These are phyloP conservation scores for Ascochyta fabae DNA, from an alignment of 2,329 filamentous ascomycete species.

Conservation along the genomic window DNA sequence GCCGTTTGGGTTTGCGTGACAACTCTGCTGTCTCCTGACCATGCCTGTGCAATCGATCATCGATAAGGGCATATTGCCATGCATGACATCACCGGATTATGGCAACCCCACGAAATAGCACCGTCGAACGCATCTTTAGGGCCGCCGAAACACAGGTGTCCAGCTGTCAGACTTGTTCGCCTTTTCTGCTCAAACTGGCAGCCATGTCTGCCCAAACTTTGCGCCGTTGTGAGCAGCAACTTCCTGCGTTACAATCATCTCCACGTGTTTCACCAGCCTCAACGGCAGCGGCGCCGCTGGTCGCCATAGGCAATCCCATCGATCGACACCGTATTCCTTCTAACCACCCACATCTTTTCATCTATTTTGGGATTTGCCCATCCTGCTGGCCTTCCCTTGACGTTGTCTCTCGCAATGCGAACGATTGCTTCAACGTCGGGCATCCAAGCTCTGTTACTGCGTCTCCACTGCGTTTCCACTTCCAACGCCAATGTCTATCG, in stretches of 20 bases:
- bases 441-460: constrained; percentile 8
- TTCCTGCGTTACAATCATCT: constrained; percentile 11
- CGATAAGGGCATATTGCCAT: constrained; percentile 3
- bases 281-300: constrained; percentile 10
- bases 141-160: not conserved
- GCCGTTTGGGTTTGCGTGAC: constrained; percentile 1
- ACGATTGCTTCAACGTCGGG: constrained; percentile 11
- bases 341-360: not conserved
- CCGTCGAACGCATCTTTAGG: not conserved
- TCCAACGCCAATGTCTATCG: constrained; percentile 16
- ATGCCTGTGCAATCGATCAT: not conserved
- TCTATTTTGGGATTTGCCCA: constrained; percentile 10
- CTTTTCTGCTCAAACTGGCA: not conserved
- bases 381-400: constrained; percentile 2
- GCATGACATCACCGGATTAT: constrained; percentile 5
- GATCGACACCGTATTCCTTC: constrained; percentile 2
- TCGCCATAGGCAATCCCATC: constrained; percentile 1
- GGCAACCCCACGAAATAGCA: constrained; percentile 4
- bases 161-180: constrained; percentile 13
- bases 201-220: not conserved
- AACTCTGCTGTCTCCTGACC: constrained; percentile 2
- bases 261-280: constrained; percentile 24
- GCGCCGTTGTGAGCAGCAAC: not conserved
- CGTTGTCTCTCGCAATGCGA: constrained; percentile 11
- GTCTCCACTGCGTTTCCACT: constrained; percentile 8